A percentile compares a stretch with the other conserved stretches of the same genome.
These are phyloP conservation scores for Whalleya microplaca DNA, from an alignment of 2,329 filamentous ascomycete species.

Conservation along the genomic window DNA sequence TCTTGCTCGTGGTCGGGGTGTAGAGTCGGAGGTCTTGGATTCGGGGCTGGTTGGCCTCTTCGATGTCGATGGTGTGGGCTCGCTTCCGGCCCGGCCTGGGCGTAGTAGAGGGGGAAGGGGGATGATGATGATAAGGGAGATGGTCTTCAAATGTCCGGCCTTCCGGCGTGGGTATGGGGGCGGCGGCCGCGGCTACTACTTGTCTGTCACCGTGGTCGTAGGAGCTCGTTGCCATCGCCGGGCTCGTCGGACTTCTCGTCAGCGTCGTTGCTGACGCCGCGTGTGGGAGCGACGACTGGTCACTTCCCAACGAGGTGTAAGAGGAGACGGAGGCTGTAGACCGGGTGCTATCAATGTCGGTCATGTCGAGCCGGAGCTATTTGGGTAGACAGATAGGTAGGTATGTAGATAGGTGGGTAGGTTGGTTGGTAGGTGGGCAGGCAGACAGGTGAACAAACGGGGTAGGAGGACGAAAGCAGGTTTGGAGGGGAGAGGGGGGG, in stretches of 20 bases:
- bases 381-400: background rate
- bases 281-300: constrained; percentile 18
- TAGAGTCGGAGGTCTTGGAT: constrained; percentile 41
- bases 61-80: constrained; percentile 49
- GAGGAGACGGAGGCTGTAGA: constrained; percentile 24
- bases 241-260: constrained; percentile 23
- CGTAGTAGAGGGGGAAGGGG: constrained; percentile 3
- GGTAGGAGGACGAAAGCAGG: constrained; percentile 6
- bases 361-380: constrained; percentile 22
- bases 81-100: constrained; percentile 41
- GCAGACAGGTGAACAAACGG: constrained; percentile 28
- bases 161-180: constrained; percentile 12
- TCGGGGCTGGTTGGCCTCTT: constrained; percentile 46
- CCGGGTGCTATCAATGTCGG: constrained; percentile 27
- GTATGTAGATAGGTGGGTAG: background rate
- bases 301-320: constrained; percentile 12
- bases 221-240: constrained; percentile 27
- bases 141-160: constrained; percentile 3
- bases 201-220: constrained; percentile 16
- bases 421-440: background rate
- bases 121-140: constrained; percentile 2
- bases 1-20: constrained; percentile 37
- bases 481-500: constrained; percentile 21
- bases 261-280: constrained; percentile 13
- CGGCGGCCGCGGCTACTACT: constrained; percentile 15